These are phyloP conservation scores for Aspergillus brasiliensis DNA, from an alignment of 2,329 filamentous ascomycete genomes.

Conservation along the genomic window DNA sequence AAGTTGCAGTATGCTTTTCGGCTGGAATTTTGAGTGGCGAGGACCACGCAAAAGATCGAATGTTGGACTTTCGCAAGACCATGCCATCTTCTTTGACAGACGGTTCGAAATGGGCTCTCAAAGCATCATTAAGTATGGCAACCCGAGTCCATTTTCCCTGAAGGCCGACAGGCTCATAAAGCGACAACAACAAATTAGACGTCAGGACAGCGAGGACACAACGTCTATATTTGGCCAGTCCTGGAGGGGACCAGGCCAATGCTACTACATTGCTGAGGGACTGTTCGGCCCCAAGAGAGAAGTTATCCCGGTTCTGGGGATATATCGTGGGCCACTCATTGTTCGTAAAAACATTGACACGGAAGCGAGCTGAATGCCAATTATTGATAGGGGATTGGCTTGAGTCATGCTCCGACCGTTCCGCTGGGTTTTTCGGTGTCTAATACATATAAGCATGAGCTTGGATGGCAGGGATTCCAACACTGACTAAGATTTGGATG, in stretches of 20 bases:
- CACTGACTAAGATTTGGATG: constrained; percentile 54
- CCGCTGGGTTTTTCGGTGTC: constrained; percentile 28
- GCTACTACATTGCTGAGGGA: constrained; percentile 54
- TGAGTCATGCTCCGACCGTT: constrained; percentile 23
- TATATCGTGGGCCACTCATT: constrained; percentile 53
- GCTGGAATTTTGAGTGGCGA: constrained; percentile 29
- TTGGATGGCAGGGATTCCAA: constrained; percentile 8
- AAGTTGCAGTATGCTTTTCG: not conserved
- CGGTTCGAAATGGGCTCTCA: constrained; percentile 44
- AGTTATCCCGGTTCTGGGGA: constrained; percentile 50
- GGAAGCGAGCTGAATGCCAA: constrained; percentile 47
- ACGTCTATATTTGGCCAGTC: constrained; percentile 56
- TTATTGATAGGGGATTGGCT: constrained; percentile 25
- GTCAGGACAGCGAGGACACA: constrained; percentile 59
- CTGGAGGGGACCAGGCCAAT: constrained; percentile 60
- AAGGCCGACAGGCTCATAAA: constrained; percentile 56
- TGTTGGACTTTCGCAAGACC: constrained; percentile 33
- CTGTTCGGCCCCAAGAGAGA: constrained; percentile 62
- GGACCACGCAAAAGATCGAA: constrained; percentile 49
- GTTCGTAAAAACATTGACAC: constrained; percentile 55
- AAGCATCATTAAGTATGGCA: constrained; percentile 54
- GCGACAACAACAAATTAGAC: constrained; percentile 57
- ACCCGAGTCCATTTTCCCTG: constrained; percentile 55
- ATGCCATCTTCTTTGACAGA: constrained; percentile 23
- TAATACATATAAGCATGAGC: constrained; percentile 20